Base-by-base conservation (phyloP, 495 filamentous ascomycete species). In the Podospora bellae-mahoneyi region DNA sequence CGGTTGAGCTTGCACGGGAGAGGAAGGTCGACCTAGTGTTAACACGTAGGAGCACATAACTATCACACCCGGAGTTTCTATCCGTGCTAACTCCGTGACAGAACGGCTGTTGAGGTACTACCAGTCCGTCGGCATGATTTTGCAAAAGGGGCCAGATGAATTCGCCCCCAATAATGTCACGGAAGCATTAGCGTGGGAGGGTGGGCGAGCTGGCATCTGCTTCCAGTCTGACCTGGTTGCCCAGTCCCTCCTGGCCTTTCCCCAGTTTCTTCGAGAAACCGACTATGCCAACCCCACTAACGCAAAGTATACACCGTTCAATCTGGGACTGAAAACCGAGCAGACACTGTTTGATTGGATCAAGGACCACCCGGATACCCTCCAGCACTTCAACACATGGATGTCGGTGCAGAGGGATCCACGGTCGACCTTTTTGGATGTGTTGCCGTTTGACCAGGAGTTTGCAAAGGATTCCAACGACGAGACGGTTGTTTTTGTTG, bases 381-480 rank as follows among this genome's bases (percentile, higher is more conserved):
- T 26, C n/a, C 15, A 60, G 0, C 13, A 26, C 16, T 23, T 60
- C 10, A 13, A 60, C 16, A 19, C 10, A 4, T 26, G 19, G 19
- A 60, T 60, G 57, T 26, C 27, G 3, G n/a, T 60, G 18, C 16
- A 23, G n/a, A 23, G 23, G 10, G 57, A 60, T 23, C 19, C 10
- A 1, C 19, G 27, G 57, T 58, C 57, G 1, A 54, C 57, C 57
- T 67, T 61, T 30, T 6, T 32, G 4, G 30, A 44, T 5, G 65
- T 30, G 7, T 62, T 67, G 27, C 65, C 57, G 2, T 62, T 67
- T 16, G 65, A 61, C 15, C 20, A 67, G 34, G 58, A 67, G 30
- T 13, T 67, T 4, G 30, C 39, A 5, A 23, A 4, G 9, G 57
- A 19, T 60, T 15, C 57, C 0, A 19, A 26, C 4, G n/a, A 23